Conservation (phyloP, 352 stramenopile genomes). For the Globisporangium nodosum region DNA sequence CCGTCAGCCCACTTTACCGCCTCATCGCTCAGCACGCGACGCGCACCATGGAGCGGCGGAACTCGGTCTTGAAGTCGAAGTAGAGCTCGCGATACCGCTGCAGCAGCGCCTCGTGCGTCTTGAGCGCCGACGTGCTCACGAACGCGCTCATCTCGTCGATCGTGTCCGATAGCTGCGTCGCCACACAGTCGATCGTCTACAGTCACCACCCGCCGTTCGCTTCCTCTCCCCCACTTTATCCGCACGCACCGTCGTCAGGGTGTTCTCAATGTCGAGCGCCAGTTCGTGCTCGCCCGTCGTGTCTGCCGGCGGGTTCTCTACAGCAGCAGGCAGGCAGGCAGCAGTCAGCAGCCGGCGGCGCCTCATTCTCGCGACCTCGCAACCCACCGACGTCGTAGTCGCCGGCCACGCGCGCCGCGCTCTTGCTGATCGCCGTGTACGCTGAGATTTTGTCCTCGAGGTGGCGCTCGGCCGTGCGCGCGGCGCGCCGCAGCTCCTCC, state of each 20-base stretch:
- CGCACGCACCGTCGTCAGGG: constrained; percentile 39
- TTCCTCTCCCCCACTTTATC: background rate
- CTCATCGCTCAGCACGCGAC: background rate
- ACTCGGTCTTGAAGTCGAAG: constrained; percentile 95
- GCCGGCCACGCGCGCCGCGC: constrained; percentile 22
- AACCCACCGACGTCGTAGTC: constrained; percentile 64
- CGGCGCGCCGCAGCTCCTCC: constrained; percentile 70
- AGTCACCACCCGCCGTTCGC: background rate
- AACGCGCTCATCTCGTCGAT: constrained; percentile 85
- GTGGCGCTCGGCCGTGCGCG: constrained; percentile 62
- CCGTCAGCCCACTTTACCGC: background rate
- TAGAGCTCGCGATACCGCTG: constrained; percentile 95
- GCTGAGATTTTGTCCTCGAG: constrained; percentile 80
- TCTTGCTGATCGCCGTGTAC: constrained; percentile 58
- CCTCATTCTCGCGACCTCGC: background rate
- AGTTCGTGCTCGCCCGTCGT: constrained; percentile 58
- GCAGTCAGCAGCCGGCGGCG: no score
- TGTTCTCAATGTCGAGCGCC: constrained; percentile 74
- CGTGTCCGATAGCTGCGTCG: constrained; percentile 60
- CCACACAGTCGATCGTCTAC: background rate
- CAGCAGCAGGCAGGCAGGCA: background rate
- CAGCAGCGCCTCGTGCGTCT: constrained; percentile 84
- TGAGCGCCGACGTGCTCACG: constrained; percentile 61
- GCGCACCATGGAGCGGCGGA: constrained; percentile 82
- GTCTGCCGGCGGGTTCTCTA: constrained; percentile 65